Base-by-base conservation (phyloP, 1,284 basidiomycete species). In the Calocybe gambosa region DNA sequence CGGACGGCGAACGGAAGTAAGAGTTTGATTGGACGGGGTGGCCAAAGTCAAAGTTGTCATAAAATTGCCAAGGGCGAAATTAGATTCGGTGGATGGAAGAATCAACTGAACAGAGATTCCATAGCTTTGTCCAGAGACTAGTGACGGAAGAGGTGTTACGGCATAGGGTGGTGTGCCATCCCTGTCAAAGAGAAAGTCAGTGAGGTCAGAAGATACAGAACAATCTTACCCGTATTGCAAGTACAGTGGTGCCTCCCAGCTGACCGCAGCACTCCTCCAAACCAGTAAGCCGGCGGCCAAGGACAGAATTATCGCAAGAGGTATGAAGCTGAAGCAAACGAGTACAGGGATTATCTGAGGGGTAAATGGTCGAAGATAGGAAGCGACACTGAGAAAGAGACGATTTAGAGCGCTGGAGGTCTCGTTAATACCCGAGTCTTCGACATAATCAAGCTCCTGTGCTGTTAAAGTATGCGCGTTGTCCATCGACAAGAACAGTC, bases 41-140 rank as follows among this genome's bases (percentile, higher is more conserved):
- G 64, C 65, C 10, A 90, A 61, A 0, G 72, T 77, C 25, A 90
- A 60, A 29, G 70, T 74, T 5, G 77, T 68, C 86, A 90, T 90
- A 62, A 90, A 90, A 62, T 90, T 90, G 21, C 86, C 86, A 0
- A 90, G 73, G 2, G 69, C 80, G 54, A 76, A 67, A 64, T 88
- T 90, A 13, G 78, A 62, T 48, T 80, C 75, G n/a, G 73, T 74
- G 1, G 77, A 68, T 10, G 88, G 88, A 2, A 90, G 67, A 16
- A 66, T 62, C n/a, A 90, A 68, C 44, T 79, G 74, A 10, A 89
- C 64, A 33, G 77, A 79, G 42, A 90, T 68, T 53, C 88, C 79
- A 47, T 89, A 90, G 6, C 75, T 75, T 51, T 89, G 87, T 31
- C 72, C 64, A 15, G 75, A 55, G 41, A 73, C 70, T 20, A 89